phyloP scores from a whole-genome alignment of 75 land plant species.

The Chamaecyparis obtusa region DNA sequence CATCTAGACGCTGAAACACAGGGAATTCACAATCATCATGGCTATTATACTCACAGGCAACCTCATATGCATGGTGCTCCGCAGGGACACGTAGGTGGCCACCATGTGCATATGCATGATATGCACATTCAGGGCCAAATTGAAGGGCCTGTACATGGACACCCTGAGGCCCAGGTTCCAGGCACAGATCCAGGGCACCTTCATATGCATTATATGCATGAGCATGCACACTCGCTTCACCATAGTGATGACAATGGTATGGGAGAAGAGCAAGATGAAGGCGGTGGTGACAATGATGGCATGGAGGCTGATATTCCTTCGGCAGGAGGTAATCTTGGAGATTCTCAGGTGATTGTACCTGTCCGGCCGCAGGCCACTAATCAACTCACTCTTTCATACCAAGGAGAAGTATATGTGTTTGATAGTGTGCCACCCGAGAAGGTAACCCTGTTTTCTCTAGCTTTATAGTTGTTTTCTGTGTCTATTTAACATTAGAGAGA shows the following conservation, averaged over 20 bases:
- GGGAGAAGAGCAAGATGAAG: constrained; percentile 14
- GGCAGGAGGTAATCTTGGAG: not conserved
- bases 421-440: constrained; percentile 91
- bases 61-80: constrained; percentile 4
- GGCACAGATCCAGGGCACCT: constrained; percentile 4
- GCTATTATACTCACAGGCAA: constrained; percentile 8
- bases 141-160: not conserved
- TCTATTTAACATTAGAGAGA: not conserved
- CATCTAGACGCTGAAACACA: constrained; percentile 10
- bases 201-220: not conserved
- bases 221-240: constrained; percentile 4
- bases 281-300: constrained; percentile 4
- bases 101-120: constrained; percentile 7
- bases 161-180: constrained; percentile 8
- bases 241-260: constrained; percentile 14
- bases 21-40: constrained; percentile 9
- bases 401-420: constrained; percentile 90
- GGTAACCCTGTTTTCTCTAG: constrained; percentile 29
- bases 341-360: constrained; percentile 11
- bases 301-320: constrained; percentile 10
- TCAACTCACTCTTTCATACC: constrained; percentile 91
- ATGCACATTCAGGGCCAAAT: not conserved
- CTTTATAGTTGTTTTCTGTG: not conserved
- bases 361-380: constrained; percentile 18
- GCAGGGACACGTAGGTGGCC: not conserved